A percentile compares a stretch with the other conserved stretches of the same genome.
Evolutionary conservation across 768 basidiomycete genomes (phyloP).

Genomic region (Ramaria sp.): DNA sequence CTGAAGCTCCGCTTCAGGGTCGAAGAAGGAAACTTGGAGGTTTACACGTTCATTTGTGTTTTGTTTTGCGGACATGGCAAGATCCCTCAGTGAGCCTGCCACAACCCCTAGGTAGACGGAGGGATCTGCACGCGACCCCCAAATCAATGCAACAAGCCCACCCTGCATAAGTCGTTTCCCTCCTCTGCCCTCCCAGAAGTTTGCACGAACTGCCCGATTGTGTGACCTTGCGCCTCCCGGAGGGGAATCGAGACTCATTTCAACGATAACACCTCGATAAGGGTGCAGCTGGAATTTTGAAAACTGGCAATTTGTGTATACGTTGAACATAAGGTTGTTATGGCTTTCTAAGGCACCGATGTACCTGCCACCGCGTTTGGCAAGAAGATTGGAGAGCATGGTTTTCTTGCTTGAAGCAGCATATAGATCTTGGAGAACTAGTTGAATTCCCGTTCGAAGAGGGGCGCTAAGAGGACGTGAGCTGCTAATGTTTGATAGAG

Average conservation of each 20-base stretch:
- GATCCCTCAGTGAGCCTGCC: constrained; percentile 31
- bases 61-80: constrained; percentile 32
- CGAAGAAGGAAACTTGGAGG: constrained; percentile 53
- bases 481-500: background rate
- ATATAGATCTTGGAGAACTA: constrained; percentile 22
- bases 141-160: constrained; percentile 52
- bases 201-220: constrained; percentile 27
- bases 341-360: background rate
- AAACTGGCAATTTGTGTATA: constrained; percentile 14
- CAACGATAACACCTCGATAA: constrained; percentile 39
- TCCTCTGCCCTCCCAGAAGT: constrained; percentile 53
- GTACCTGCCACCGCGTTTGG: constrained; percentile 16
- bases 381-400: constrained; percentile 7
- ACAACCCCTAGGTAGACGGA: constrained; percentile 48
- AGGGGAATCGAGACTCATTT: constrained; percentile 40
- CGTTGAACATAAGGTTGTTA: constrained; percentile 14
- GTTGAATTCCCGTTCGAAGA: constrained; percentile 38
- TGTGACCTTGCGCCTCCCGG: constrained; percentile 41
- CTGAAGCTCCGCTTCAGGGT: constrained; percentile 41
- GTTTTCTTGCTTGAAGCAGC: constrained; percentile 4
- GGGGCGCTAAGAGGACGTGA: constrained; percentile 31
- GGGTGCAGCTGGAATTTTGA: background rate
- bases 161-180: constrained; percentile 52
- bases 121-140: constrained; percentile 23
- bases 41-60: constrained; percentile 24